These are phyloP conservation scores for Alternaria burnsii DNA, from an alignment of 2,329 filamentous ascomycete species.

Conservation along the genomic window DNA sequence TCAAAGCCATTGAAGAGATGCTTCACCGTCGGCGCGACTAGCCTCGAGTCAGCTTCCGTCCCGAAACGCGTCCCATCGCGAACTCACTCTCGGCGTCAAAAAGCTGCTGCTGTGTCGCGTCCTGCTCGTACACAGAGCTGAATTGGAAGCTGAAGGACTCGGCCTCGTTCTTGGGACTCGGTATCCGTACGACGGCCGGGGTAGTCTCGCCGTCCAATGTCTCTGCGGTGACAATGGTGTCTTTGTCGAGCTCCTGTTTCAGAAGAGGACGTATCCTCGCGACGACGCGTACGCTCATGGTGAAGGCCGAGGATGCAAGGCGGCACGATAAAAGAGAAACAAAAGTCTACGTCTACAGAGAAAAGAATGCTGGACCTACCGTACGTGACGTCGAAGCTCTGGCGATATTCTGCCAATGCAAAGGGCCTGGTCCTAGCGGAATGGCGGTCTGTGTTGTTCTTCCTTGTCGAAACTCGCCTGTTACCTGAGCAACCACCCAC, in stretches of 20 bases:
- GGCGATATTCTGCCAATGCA: conserved; percentile 18
- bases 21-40: conserved; percentile 89
- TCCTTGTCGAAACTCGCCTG: conserved; percentile 25
- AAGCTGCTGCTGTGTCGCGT: conserved; percentile 82
- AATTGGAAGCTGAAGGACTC: conserved; percentile 96
- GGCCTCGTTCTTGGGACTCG: conserved; percentile 88
- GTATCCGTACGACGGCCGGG: conserved; percentile 80
- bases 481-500: conserved; percentile 32
- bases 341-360: conserved; percentile 36
- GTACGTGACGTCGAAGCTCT: conserved; percentile 41
- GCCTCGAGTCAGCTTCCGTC: conserved; percentile 28
- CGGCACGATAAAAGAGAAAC: conserved; percentile 22
- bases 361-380: conserved; percentile 45
- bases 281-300: conserved; percentile 79
- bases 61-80: conserved; percentile 5
- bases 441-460: conserved; percentile 37
- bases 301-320: conserved; percentile 20
- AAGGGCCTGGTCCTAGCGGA: conserved; percentile 25
- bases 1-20: conserved; percentile 84
- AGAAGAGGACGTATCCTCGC: conserved; percentile 90
- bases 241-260: conserved; percentile 83
- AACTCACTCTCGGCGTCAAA: conserved; percentile 84
- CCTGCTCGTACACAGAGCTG: conserved; percentile 87
- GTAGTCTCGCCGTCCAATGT: conserved; percentile 51
- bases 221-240: conserved; percentile 78